Conservation (phyloP, 2,329 filamentous ascomycete species). For the Talaromyces amestolkiae region DNA sequence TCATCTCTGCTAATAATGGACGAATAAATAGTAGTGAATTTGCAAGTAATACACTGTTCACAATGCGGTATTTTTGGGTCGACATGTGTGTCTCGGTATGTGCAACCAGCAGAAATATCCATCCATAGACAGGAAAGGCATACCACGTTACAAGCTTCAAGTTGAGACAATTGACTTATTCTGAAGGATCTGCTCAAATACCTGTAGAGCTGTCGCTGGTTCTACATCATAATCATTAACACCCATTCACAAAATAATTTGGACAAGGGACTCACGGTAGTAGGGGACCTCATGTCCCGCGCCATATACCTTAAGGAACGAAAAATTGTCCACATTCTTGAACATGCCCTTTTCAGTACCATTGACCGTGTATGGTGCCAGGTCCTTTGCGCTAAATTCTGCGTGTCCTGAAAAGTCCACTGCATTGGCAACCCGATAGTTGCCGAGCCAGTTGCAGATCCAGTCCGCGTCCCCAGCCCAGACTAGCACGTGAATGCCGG, state of each 20-base stretch:
- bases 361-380: conserved; percentile 44
- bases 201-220: background rate
- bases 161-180: background rate
- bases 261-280: conserved; percentile 31
- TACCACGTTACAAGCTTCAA: background rate
- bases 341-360: conserved; percentile 40
- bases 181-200: background rate
- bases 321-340: conserved; percentile 46
- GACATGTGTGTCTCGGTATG: background rate
- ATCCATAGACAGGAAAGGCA: background rate
- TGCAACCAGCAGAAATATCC: background rate
- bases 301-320: conserved; percentile 49
- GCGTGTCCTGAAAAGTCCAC: conserved; percentile 46
- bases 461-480: conserved; percentile 61
- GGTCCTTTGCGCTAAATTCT: conserved; percentile 51
- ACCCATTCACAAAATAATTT: background rate
- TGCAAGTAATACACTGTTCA: background rate
- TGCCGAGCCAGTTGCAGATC: conserved; percentile 58
- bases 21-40: background rate
- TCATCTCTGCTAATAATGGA: background rate
- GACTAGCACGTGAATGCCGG: conserved; percentile 56
- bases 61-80: background rate
- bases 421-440: conserved; percentile 51
- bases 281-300: conserved; percentile 51
- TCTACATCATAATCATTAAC: background rate